Evolutionary conservation across 768 basidiomycete genomes (phyloP), one percentile per base, ranked within the genome.

Genomic region (Chiua virens): DNA sequence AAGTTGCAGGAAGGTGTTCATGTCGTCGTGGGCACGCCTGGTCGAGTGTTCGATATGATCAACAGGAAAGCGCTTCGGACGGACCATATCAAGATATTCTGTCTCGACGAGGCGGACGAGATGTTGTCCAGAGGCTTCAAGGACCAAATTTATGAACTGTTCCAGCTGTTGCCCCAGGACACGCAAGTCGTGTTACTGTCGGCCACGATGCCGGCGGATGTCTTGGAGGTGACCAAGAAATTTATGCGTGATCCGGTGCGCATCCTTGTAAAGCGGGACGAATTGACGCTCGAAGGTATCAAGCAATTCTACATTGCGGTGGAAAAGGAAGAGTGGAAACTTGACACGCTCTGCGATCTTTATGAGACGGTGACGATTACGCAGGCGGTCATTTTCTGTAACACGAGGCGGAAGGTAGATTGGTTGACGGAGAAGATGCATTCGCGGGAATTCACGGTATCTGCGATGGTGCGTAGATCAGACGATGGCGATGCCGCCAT

Each of bases 321-420:
- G 53, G 96, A 98, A 75, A 98, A 98, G 79, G 96, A 98, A 75
- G 96, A 98, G 63, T 98, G 95, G 95, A 98, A 98, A 74, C 78
- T 98, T 53, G 96, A 99, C 76, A 98, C 96, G 40, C 86, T 99
- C 35, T 98, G 92, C 75, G 96, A 99, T 80, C 81, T 99, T 45
- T 97, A 95, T 78, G 94, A 96, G 77, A 98, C 94, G 45, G 90
- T 98, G 54, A 98, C 96, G 64, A 98, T 99, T 76, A 98, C 96
- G 38, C 96, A 98, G 71, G 94, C 96, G 49, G 96, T 98, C 76
- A 98, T 99, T 73, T 99, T 99, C 82, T 98, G 96, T 79, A 98
- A 98, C 79, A 98, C 96, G 43, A 82, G 92, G 68, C 82, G 96
- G 78, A 99, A 99, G 84, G 92, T 99, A 60, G 96, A 99, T 76